Base-by-base conservation (phyloP, 108 stramenopile species). In the Stephanodiscus triporus region DNA sequence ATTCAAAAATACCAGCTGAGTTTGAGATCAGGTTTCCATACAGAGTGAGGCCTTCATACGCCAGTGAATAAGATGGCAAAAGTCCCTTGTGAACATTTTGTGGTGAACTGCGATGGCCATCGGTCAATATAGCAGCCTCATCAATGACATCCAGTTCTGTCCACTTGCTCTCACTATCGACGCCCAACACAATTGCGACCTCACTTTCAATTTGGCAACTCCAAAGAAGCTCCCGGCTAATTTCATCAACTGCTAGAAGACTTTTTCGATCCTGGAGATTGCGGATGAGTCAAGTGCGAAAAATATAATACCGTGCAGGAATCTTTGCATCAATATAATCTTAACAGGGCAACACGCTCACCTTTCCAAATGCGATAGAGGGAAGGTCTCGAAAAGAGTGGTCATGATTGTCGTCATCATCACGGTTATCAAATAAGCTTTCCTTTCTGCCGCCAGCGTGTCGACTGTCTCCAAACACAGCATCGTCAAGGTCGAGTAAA, bases 161-260 rank as follows among this genome's bases (percentile, higher is more conserved):
- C 90, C 92, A 93, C 36, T 58, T 74, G 10, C 77, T 82, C 19
- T 55, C 85, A 24, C 56, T 73, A 16, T 87, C 75, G 19, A 94
- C 78, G 24, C 90, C 93, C 74, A 90, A 94, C 8, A 94, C 89
- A 20, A 88, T 80, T 26, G 91, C 84, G 26, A 94, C 67, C 20
- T 84, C 88, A 55, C 77, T 85, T 19, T 84, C 79, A 32, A 90
- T 85, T 53, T 78, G 73, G 20, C 75, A 62, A 40, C 69, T 74
- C 93, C 93, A 94, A 17, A 87, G 70, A 23, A 87, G 22, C 45
- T 71, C 66, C 60, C 74, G 66, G 30, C 66, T 81, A 20, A 68
- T 75, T 49, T 67, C 51, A 76, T 78, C 76, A 7, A 87, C 69
- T 9, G 88, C 90, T 30, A 76, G 74, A 22, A 94, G 54, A 34